A percentile compares a stretch with the other conserved stretches of the same genome.
Conservation (phyloP, 2,329 filamentous ascomycete species). For the Atkinsonella hypoxylon region DNA sequence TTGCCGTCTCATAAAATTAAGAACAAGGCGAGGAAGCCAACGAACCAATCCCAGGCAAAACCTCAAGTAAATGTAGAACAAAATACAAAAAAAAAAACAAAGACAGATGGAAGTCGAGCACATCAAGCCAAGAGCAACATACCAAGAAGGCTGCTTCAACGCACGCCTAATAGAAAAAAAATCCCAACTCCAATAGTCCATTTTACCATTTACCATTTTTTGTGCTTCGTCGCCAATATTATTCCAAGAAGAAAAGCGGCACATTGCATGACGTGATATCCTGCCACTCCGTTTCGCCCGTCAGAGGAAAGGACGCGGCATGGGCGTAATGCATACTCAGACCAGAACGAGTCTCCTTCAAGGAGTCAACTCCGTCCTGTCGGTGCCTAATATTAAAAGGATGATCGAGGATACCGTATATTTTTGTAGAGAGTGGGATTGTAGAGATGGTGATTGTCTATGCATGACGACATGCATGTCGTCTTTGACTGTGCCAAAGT, state of each 20-base stretch:
- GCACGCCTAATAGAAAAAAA: background rate
- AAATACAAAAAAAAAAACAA: background rate
- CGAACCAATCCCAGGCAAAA: background rate
- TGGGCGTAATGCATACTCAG: background rate
- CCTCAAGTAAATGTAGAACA: background rate
- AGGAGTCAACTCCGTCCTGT: slow-evolving; percentile 1
- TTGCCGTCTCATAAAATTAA: slow-evolving; percentile 1
- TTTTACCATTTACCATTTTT: background rate
- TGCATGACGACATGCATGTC: background rate
- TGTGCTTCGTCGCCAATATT: slow-evolving; percentile 1
- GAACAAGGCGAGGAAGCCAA: slow-evolving; percentile 1
- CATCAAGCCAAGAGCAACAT: slow-evolving; percentile 1
- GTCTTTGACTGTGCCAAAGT: background rate
- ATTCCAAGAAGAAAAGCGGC: slow-evolving; percentile 1
- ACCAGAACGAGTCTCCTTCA: slow-evolving; percentile 4
- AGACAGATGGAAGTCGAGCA: background rate
- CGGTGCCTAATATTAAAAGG: slow-evolving; percentile 5
- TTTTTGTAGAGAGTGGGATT: slow-evolving; percentile 1
- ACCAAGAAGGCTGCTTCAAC: background rate
- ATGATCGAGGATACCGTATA: slow-evolving; percentile 6
- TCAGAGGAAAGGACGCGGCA: background rate
- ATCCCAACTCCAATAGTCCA: background rate
- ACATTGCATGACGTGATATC: background rate
- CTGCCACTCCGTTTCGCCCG: background rate
- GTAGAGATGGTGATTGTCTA: slow-evolving; percentile 1